Evolutionary conservation across 2,329 filamentous ascomycete species (phyloP), one percentile per base, ranked within the genome.

Genomic region (Trichoderma aggressivum): DNA sequence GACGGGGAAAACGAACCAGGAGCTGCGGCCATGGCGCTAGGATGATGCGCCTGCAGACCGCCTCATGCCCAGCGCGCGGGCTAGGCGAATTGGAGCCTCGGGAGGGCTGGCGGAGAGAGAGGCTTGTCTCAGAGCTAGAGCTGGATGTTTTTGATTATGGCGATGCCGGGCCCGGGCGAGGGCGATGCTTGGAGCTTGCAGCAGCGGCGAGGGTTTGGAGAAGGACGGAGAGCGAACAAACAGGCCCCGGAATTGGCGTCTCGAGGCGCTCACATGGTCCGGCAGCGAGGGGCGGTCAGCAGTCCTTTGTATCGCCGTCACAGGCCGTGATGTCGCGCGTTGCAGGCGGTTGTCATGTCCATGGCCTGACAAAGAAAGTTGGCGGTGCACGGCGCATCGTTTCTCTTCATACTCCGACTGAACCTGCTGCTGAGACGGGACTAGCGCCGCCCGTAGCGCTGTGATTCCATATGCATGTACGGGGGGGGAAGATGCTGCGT

Each of bases 21-120:
- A 71, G 74, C 73, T 59, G 74, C 73, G 70, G 77, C 73, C 77
- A 79, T 79, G 73, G 74, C 75, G 73, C 73, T 70, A 69, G 68
- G 64, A 74, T 73, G 56, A 71, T 67, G 71, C 71, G 71, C 71
- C 71, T 56, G 61, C 59, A 70, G 67, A 62, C 67, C 71, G 56
- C 71, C 66, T 70, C 71, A 75, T 73, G 69, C 73, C 73, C 72
- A 73, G 56, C 70, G 67, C 70, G 65, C 47, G 55, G 70, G 70
- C 70, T 43, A 39, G 70, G 65, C n/a, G 53, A 67, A 68, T 63
- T 62, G 65, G 30, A 24, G 65, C 32, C 36, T 18, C 34, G 32
- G 36, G 21, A 55, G 30, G 58, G 60, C 32, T 32, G 63, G 28
- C 24, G 55, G 56, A 24, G n/a, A 24, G n/a, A 26, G 18, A 39